A percentile compares a stretch with the other conserved stretches of the same genome.
phyloP scores from a whole-genome alignment of 2,329 filamentous ascomycete genomes.

The Laburnicola sp. region DNA sequence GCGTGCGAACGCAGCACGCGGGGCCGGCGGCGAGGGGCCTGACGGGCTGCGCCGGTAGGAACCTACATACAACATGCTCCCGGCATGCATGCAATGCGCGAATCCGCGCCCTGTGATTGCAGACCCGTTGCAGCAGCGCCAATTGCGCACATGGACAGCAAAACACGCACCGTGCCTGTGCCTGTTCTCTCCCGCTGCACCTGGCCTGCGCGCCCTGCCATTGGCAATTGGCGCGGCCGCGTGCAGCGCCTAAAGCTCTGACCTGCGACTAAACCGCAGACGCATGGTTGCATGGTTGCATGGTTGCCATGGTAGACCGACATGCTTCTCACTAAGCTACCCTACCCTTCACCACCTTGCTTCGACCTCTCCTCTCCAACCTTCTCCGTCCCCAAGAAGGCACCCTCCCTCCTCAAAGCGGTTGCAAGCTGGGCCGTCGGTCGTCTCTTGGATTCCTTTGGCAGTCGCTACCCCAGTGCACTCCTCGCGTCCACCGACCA shows the following conservation, averaged over 20 bases:
- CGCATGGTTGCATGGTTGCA: constrained; percentile 16
- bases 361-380: constrained; percentile 35
- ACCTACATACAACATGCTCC: no score
- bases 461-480: constrained; percentile 29
- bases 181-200: constrained; percentile 28
- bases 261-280: constrained; percentile 33
- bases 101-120: constrained; percentile 18
- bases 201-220: constrained; percentile 18
- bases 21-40: no score
- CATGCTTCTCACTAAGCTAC: constrained; percentile 35
- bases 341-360: constrained; percentile 38
- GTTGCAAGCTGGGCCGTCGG: constrained; percentile 30
- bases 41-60: no score
- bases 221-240: constrained; percentile 30
- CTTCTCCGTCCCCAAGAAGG: constrained; percentile 48
- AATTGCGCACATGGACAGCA: constrained; percentile 19
- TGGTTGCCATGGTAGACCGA: constrained; percentile 23
- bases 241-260: constrained; percentile 37
- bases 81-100: constrained; percentile 3
- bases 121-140: not conserved
- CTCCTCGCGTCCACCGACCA: constrained; percentile 22
- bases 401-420: constrained; percentile 27
- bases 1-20: not conserved
- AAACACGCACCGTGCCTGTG: constrained; percentile 19
- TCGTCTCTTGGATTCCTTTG: constrained; percentile 29